A percentile compares a stretch with the other conserved stretches of the same genome.
Conservation (phyloP, 2,329 filamentous ascomycete genomes). For the Dothistroma septosporum region DNA sequence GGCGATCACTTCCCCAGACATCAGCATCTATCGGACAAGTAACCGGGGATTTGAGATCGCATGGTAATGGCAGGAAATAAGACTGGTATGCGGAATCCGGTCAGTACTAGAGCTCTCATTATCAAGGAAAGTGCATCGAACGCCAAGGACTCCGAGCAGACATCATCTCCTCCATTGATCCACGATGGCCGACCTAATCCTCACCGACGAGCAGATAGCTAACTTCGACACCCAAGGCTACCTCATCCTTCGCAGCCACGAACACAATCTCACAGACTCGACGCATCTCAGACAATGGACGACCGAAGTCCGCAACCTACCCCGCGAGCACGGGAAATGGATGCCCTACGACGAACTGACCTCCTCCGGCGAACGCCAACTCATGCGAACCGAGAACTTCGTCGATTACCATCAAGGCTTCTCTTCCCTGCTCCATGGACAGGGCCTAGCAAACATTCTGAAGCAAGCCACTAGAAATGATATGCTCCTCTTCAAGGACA, state of each 20-base stretch:
- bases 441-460: conserved; percentile 31
- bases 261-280: conserved; percentile 24
- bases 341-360: conserved; percentile 31
- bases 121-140: not conserved
- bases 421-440: conserved; percentile 36
- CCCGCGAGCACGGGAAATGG: conserved; percentile 25
- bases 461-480: conserved; percentile 36
- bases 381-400: conserved; percentile 30
- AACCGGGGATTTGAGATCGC: not conserved
- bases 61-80: not conserved
- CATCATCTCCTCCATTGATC: not conserved
- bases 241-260: conserved; percentile 20
- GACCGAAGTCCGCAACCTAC: conserved; percentile 21
- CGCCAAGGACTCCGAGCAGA: not conserved
- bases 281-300: conserved; percentile 23
- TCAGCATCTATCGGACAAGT: not conserved
- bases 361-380: conserved; percentile 20
- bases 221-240: conserved; percentile 25
- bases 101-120: not conserved
- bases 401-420: conserved; percentile 32
- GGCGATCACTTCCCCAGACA: conserved; percentile 3
- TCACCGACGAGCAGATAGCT: conserved; percentile 22
- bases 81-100: not conserved
- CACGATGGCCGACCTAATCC: conserved; percentile 20
- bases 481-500: conserved; percentile 44